Evolutionary conservation across 129 eudicot genomes (phyloP).

Genomic region (Mikania micrantha): DNA sequence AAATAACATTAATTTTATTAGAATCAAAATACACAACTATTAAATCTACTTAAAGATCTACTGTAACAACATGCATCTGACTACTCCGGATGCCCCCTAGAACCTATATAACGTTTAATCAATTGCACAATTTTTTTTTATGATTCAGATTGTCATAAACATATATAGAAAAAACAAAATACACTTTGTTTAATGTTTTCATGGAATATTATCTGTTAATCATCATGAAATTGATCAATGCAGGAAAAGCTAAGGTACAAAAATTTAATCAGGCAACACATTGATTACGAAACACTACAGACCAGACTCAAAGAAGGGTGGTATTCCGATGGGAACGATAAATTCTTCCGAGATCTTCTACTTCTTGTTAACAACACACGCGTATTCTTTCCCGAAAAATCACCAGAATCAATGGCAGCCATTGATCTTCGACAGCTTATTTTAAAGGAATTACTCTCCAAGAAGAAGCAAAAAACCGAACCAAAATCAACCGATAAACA

Average conservation of each 20-base stretch:
- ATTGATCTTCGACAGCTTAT: constrained; percentile 47
- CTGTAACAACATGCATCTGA: too few species aligned
- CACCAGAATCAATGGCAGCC: constrained; percentile 49
- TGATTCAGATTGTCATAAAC: too few species aligned
- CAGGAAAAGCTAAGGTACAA: constrained; percentile 59
- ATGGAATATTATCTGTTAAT: neutral
- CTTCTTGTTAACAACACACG: constrained; percentile 58
- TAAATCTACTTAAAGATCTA: too few species aligned
- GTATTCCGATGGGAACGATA: constrained; percentile 42
- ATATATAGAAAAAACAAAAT: too few species aligned
- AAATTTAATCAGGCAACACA: constrained; percentile 54
- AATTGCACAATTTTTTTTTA: too few species aligned
- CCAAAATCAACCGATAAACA: constrained; percentile 35
- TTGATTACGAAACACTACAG: constrained; percentile 51
- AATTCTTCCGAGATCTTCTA: constrained; percentile 55
- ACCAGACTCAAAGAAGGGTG: constrained; percentile 49
- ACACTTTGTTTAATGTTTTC: too few species aligned
- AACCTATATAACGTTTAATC: too few species aligned
- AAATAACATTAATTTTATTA: neutral
- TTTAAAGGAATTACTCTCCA: constrained; percentile 35
- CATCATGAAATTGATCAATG: neutral
- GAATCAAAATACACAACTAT: too few species aligned
- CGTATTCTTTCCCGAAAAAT: constrained; percentile 47
- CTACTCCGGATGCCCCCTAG: too few species aligned
- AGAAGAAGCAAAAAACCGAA: constrained; percentile 29